Evolutionary conservation across 805 yeast species (phyloP), one percentile per base, ranked within the genome.

Genomic region (Phaffomyces opuntiae): DNA sequence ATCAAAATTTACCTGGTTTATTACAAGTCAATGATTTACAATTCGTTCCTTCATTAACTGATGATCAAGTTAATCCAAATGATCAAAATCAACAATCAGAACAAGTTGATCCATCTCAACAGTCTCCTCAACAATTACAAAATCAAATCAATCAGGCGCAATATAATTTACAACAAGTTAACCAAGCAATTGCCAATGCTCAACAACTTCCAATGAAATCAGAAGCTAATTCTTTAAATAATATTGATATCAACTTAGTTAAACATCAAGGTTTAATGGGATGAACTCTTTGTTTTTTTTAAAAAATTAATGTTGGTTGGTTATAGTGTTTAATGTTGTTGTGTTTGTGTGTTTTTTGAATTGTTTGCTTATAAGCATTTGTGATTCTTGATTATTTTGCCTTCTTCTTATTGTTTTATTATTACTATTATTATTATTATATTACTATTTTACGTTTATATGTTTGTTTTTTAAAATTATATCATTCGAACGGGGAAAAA

Each of bases 1-100:
- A 59, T n/a, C 61, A 56, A 40, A 59, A 52, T 45, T 51, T 59
- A 43, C 63, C 63, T 36, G 53, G 50, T 19, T 25, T 59, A 17
- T 38, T 57, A 21, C 63, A 59, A 39, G 54, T 31, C n/a, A 43
- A 46, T 41, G 14, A 43, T 16, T 33, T 33, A 16, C 19, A 33
- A 11, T 16, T 33, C 21, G 19, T 16, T 8, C 17, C 19, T 33
- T 16, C 36, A 33, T 16, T n/a, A 7, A 33, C 17, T 33, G 36
- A 33, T 33, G 19, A 33, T 8, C 19, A 12, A 5, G 31, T 9
- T 6, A 11, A 29, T 29, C 3, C 31, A 29, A 29, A 29, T 29
- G 31, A 33, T 33, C 36, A 33, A 16, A 52, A 49, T 11, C 50
- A 40, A 39, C 47, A 47, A 26, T 8, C 35, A 17, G 39, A 39